Base-by-base conservation (phyloP, 2,329 filamentous ascomycete genomes). In the Ciborinia camelliae region DNA sequence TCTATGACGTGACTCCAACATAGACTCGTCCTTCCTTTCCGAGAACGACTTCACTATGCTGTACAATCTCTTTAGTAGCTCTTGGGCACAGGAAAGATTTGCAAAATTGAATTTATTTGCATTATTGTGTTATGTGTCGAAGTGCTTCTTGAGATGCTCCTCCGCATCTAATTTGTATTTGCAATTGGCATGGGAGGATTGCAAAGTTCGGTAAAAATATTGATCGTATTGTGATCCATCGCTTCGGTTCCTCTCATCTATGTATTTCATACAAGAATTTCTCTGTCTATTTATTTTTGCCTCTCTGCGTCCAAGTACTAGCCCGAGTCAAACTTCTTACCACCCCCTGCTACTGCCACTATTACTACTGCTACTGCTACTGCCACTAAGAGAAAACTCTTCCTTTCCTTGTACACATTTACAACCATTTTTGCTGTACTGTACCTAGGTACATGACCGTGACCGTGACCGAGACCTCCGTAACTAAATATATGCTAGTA, bases 1-100 rank as follows among this genome's bases (percentile, higher is more conserved):
- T n/a, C n/a, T n/a, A n/a, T n/a, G n/a, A n/a, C n/a, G n/a, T n/a
- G n/a, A n/a, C n/a, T n/a, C n/a, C n/a, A n/a, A n/a, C n/a, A n/a
- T n/a, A n/a, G n/a, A 85, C 75, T 85, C 84, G 14, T 80, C 79
- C 52, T 88, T 91, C 68, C 82, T 91, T 58, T 82, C 79, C 4
- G 76, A 80, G 14, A 77, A 82, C 23, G 85, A 91, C 70, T 84
- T 88, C 68, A 75, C 80, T 15, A 77, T 81, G 9, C 74, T 92
- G 0, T 81, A 83, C 43, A 74, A 80, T n/a, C 76, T 91, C 2
- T 84, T 92, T 59, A 80, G 82, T 39, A 86, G 82, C 59, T 74
- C 81, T 12, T 88, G 86, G 84, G 84, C 85, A 4, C 79, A 81
- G 50, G 75, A 81, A 39, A 81, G 82, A 55, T 86, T 90, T 67